Base-by-base conservation (phyloP, 1,139 yeast species). In the Pichia sp. region DNA sequence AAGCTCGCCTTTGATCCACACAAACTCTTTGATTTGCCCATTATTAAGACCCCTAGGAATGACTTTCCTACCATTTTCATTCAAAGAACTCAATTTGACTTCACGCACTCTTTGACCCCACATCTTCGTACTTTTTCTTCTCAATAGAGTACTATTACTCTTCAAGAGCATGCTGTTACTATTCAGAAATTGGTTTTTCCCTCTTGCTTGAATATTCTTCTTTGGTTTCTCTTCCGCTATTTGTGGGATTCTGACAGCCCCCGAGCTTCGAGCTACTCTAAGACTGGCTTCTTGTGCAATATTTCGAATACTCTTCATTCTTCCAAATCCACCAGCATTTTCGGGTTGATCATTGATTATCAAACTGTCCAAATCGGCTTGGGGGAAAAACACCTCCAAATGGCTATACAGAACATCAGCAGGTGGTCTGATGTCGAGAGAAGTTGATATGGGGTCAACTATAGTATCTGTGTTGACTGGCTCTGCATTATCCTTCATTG, bases 21-120 rank as follows among this genome's bases (percentile, higher is more conserved):
- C 93, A 65, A 88, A 87, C 58, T 86, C 94, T 50, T 81, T 82
- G 50, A 74, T 74, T 32, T 75, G 73, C 10, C 91, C 93, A 37
- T 67, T 70, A 39, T 72, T 74, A 48, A 72, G 80, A 15, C 83
- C 64, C 13, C 27, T 36, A 4, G 46, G 38, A 15, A 32, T 37
- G n/a, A 38, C 39, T 21, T 37, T 32, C 15, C 22, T 33, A 13
- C 29, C 31, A 17, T 32, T 28, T 27, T 33, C 12, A 6, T 28
- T 38, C 10, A 21, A 32, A 3, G 27, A 30, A 10, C 34, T 35
- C 35, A 80, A 56, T 36, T 74, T 74, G 34, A 93, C 93, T 61
- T 93, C 98, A 22, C 87, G 79, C 13, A 86, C 94, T 48, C 74
- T 80, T 45, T 86, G 88, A 11, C 98, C 98, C 99, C 99, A 93